Evolutionary conservation across 306 rosid genomes (phyloP).

Genomic region (Casuarina glauca): DNA sequence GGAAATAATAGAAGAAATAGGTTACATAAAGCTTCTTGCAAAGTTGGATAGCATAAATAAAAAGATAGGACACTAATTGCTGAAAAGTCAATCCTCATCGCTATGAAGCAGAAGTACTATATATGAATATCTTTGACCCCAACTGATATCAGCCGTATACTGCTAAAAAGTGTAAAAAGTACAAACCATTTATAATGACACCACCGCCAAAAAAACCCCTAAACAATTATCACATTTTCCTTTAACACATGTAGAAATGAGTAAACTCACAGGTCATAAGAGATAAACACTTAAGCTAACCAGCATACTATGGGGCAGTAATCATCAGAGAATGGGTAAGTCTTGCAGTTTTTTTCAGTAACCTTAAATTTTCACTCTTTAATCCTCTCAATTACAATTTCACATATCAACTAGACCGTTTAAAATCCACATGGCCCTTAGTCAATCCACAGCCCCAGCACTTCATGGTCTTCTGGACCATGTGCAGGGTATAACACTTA

Average conservation of each 20-base stretch:
- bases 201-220: background rate
- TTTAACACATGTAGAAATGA: background rate
- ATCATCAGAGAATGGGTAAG: background rate
- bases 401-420: background rate
- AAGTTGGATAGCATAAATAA: conserved; percentile 7
- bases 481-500: conserved; percentile 16
- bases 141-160: background rate
- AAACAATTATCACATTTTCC: background rate
- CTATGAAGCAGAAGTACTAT: background rate
- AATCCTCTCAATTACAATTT: background rate
- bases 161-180: background rate
- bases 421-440: background rate
- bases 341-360: background rate
- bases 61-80: background rate
- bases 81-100: background rate
- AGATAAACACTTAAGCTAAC: background rate
- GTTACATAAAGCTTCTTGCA: conserved; percentile 27
- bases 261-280: background rate
- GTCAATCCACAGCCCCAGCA: background rate
- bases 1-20: conserved; percentile 13
- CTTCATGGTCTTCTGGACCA: background rate
- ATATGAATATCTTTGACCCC: background rate
- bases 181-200: background rate
- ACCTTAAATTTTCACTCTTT: background rate
- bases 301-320: background rate